Evolutionary conservation across 805 yeast genomes (phyloP), one percentile per base, ranked within the genome.

Genomic region (Clavispora carvajalis): DNA sequence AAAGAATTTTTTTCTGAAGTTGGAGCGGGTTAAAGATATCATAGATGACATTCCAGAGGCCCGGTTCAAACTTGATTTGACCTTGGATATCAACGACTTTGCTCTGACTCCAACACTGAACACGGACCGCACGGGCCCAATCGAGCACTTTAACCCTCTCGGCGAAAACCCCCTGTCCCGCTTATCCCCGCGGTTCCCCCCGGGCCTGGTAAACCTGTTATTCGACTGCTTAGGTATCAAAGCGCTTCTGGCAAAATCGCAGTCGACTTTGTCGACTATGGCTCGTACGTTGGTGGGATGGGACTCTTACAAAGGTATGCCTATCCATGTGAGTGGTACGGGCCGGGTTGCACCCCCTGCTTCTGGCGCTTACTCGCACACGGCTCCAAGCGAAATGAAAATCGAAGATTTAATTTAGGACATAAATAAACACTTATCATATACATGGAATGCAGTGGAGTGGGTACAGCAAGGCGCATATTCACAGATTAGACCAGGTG

Each of bases 211-310:
- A 7, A 12, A 12, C 9, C 31, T 28, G 31, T 22, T 33, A 8
- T 33, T 22, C 13, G 43, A 44, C 17, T 38, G 41, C 19, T 46
- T 41, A n/a, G 49, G 46, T 17, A 34, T 48, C 15, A 33, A 34
- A 24, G 13, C 29, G 1, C 39, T 43, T 10, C 45, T 49, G 5
- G 30, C 17, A 10, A 33, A 41, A 4, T 50, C 57, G 2, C 52
- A 50, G 11, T 45, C 38, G n/a, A 25, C 35, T 12, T 41, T 60
- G 17, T 41, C 44, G 29, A 34, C 48, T 3, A 46, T 60, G 54
- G 51, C 61, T 22, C 52, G 50, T 28, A 49, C 49, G 25, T 52
- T 60, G 13, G 63, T 58, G 44, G 50, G 55, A 38, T 60, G 64
- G 62, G 63, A 59, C 30, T 43, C 42, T 15, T 52, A 40, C 37